Base-by-base conservation (phyloP, 805 yeast species). In the Candida michaelii region DNA sequence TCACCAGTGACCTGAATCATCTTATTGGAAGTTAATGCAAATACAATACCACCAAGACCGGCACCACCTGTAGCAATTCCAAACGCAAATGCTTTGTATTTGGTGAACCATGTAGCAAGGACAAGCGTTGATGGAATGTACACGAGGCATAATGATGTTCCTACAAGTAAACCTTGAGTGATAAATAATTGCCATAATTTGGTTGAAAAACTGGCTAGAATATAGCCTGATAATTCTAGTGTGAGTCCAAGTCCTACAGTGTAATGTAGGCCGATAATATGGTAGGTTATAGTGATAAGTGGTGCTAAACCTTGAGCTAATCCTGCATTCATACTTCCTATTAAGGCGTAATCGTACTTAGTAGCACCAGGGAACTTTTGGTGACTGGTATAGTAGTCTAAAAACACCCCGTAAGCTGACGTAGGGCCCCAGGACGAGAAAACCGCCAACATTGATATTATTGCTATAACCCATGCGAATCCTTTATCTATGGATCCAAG, bases 261-360 rank as follows among this genome's bases (percentile, higher is more conserved):
- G 3, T 54, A 40, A 51, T 69, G 73, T 45, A 76, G 60, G 0
- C 88, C 84, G 47, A 77, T 63, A 10, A 79, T 48, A 46, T 73
- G 69, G 51, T 74, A 71, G 5, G 74, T 46, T 0, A 79, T 50
- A 43, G 75, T 64, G 0, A 76, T 73, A 13, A 82, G 46, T 3
- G 95, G 93, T 1, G 71, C 63, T 25, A 66, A 51, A 48, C 75
- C 60, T 55, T 84, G 83, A 15, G 86, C 85, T 41, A 82, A 59
- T 39, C 66, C 73, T 5, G 80, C 67, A 13, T 65, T 66, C 17
- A 66, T 36, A 8, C 74, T 71, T 1, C 86, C 86, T 30, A 80
- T 73, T 11, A 77, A 60, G 1, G 82, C 74, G 36, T 73, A 67
- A 30, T 74, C 76, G 42, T 68, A 69, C 13, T 78, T 63, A 24